A percentile compares a stretch with the other conserved stretches of the same genome.
Conservation (phyloP, 495 filamentous ascomycete genomes). For the Lentithecium fluviatile region DNA sequence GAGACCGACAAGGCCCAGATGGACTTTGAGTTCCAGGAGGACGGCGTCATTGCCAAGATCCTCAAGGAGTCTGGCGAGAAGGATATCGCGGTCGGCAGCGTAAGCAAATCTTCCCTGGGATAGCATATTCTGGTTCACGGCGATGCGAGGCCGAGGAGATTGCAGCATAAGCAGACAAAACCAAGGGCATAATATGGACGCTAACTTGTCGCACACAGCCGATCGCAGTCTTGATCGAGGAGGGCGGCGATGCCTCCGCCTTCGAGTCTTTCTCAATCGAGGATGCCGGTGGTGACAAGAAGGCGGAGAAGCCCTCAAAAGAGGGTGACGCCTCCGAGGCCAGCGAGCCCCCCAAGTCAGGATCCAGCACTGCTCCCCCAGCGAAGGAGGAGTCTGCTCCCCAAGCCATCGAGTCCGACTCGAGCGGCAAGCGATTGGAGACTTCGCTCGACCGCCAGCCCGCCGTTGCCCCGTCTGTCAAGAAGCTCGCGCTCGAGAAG, state of each 20-base stretch:
- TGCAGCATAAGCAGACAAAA: background rate
- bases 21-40: constrained; percentile 99
- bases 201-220: constrained; percentile 67
- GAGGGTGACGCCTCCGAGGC: constrained; percentile 64
- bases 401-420: constrained; percentile 66
- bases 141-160: background rate
- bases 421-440: constrained; percentile 74
- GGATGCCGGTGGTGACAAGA: constrained; percentile 85
- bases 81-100: constrained; percentile 91
- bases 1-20: constrained; percentile 99
- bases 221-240: constrained; percentile 92
- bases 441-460: constrained; percentile 78
- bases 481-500: constrained; percentile 80
- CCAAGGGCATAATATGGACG: constrained; percentile 6
- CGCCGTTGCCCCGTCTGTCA: constrained; percentile 68
- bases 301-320: constrained; percentile 57
- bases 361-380: constrained; percentile 59
- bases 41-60: constrained; percentile 93
- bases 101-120: constrained; percentile 45
- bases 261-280: constrained; percentile 86
- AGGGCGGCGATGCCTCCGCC: constrained; percentile 76
- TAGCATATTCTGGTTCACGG: background rate
- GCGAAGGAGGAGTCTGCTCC: constrained; percentile 51
- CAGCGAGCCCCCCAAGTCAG: constrained; percentile 55
- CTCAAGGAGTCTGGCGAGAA: constrained; percentile 92